A percentile compares a stretch with the other conserved stretches of the same genome.
Conservation (phyloP, 2,329 filamentous ascomycete genomes). For the Gremmenia infestans region DNA sequence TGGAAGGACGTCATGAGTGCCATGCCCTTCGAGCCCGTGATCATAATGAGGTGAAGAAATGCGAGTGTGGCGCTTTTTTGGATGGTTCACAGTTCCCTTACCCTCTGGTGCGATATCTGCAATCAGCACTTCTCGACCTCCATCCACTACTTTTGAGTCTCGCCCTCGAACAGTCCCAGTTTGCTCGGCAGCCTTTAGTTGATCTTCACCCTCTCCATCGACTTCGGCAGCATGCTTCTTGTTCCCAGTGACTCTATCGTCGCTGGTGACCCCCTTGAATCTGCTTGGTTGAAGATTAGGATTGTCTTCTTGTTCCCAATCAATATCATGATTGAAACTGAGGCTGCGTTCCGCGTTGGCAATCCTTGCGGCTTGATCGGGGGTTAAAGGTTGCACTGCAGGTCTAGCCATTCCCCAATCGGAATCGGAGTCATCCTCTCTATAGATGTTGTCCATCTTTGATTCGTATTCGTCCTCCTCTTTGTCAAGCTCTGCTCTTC, state of each 20-base stretch:
- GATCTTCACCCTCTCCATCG: conserved; percentile 70
- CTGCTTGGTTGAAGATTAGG: conserved; percentile 41
- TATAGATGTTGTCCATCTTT: conserved; percentile 60
- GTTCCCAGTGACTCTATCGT: conserved; percentile 56
- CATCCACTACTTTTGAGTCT: conserved; percentile 64
- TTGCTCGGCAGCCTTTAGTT: conserved; percentile 62
- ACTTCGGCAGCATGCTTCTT: conserved; percentile 67
- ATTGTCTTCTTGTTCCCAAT: conserved; percentile 32
- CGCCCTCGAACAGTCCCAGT: conserved; percentile 58
- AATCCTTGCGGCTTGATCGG: conserved; percentile 51
- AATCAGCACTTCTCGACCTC: conserved; percentile 67
- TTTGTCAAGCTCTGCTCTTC: conserved; percentile 60
- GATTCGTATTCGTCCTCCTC: conserved; percentile 45
- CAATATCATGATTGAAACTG: conserved; percentile 75
- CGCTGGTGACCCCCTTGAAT: conserved; percentile 32
- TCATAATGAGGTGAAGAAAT: conserved; percentile 10
- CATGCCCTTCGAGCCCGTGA: conserved; percentile 18
- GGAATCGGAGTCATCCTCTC: conserved; percentile 37
- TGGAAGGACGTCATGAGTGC: conserved; percentile 46
- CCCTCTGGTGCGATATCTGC: conserved; percentile 60
- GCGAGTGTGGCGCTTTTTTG: conserved; percentile 39
- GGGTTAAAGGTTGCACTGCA: conserved; percentile 22
- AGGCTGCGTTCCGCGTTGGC: conserved; percentile 46
- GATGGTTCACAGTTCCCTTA: conserved; percentile 51
- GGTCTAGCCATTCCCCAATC: conserved; percentile 4